Conservation (phyloP, 495 filamentous ascomycete genomes). For the Diplogelasinospora grovesii region DNA sequence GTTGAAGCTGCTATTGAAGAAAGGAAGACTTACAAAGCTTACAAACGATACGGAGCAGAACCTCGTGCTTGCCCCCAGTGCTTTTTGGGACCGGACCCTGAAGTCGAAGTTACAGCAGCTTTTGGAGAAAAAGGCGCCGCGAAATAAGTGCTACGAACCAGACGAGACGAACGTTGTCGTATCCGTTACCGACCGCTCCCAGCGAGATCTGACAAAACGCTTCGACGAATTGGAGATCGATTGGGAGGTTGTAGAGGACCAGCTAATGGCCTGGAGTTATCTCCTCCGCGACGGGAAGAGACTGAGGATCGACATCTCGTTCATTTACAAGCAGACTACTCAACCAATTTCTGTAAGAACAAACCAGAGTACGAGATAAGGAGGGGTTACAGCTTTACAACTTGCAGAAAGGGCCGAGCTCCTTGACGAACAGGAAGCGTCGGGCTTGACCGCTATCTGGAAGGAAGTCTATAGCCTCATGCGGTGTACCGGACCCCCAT, state of each 20-base stretch:
- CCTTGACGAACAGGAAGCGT: constrained; percentile 19
- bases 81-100: constrained; percentile 9
- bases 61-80: constrained; percentile 15
- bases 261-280: constrained; percentile 15
- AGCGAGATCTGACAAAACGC: constrained; percentile 14
- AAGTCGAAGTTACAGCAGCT: constrained; percentile 15
- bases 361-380: constrained; percentile 2
- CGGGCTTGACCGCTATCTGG: constrained; percentile 19
- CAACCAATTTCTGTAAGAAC: constrained; percentile 2
- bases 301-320: constrained; percentile 21
- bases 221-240: constrained; percentile 16
- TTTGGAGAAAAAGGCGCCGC: constrained; percentile 9
- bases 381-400: constrained; percentile 11
- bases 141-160: constrained; percentile 12
- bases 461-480: constrained; percentile 26
- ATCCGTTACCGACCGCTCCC: constrained; percentile 12
- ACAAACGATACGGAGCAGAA: constrained; percentile 25
- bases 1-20: constrained; percentile 25
- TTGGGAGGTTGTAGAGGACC: constrained; percentile 10
- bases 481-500: constrained; percentile 20
- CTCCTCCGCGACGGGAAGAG: constrained; percentile 15
- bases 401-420: constrained; percentile 19
- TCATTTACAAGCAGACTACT: constrained; percentile 13
- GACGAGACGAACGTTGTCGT: constrained; percentile 20
- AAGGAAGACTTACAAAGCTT: constrained; percentile 13